These are phyloP conservation scores for Agarophyton chilense DNA, from an alignment of 23 red algal genomes.

Conservation along the genomic window DNA sequence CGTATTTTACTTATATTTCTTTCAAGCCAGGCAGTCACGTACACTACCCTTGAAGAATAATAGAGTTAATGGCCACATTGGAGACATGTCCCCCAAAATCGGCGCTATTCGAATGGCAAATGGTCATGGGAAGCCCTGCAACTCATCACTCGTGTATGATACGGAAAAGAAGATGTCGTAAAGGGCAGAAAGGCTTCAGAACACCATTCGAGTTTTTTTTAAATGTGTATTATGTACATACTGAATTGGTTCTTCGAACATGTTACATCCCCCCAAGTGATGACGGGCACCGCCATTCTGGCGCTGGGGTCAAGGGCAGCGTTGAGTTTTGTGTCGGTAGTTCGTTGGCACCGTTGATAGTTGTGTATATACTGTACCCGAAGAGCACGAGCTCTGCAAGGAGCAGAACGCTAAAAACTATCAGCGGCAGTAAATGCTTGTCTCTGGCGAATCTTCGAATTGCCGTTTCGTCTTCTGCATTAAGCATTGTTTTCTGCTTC, in stretches of 20 bases:
- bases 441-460: conserved; percentile 63
- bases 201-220: too few species aligned
- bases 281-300: background rate
- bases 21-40: too few species aligned
- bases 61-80: too few species aligned
- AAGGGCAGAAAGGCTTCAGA: too few species aligned
- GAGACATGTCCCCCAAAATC: too few species aligned
- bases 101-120: too few species aligned
- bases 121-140: too few species aligned
- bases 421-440: conserved; percentile 61
- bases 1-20: too few species aligned
- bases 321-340: conserved; percentile 5
- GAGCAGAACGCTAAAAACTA: conserved; percentile 44
- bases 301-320: background rate
- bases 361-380: conserved; percentile 52
- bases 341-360: conserved; percentile 8
- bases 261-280: conserved; percentile 8
- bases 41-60: too few species aligned
- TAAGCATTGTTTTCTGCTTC: background rate
- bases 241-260: background rate
- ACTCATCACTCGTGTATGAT: too few species aligned
- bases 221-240: background rate
- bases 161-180: too few species aligned
- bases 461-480: conserved; percentile 30
- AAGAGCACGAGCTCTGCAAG: conserved; percentile 38